phyloP scores from a whole-genome alignment of 345 rosid species.

The Camelina neglecta region DNA sequence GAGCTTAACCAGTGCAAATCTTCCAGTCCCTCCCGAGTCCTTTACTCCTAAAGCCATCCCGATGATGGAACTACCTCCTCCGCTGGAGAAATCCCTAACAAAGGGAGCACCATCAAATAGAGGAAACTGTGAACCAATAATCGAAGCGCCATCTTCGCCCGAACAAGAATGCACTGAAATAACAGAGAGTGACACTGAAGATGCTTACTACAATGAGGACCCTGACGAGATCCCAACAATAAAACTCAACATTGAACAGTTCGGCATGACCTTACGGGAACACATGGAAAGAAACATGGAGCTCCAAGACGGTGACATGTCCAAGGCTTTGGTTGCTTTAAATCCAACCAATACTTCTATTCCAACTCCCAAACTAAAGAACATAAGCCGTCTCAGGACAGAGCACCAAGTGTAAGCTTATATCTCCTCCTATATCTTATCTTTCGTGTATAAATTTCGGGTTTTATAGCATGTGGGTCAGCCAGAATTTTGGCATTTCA shows the following conservation, averaged over 20 bases:
- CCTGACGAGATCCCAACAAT: slow-evolving; percentile 87
- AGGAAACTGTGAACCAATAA: slow-evolving; percentile 61
- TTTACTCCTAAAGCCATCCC: slow-evolving; percentile 48
- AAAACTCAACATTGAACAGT: slow-evolving; percentile 64
- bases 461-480: slow-evolving; percentile 24
- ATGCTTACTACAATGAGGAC: slow-evolving; percentile 58
- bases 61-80: slow-evolving; percentile 53
- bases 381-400: slow-evolving; percentile 79
- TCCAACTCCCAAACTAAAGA: slow-evolving; percentile 79
- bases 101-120: slow-evolving; percentile 27
- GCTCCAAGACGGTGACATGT: slow-evolving; percentile 75
- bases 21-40: slow-evolving; percentile 34
- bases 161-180: slow-evolving; percentile 56
- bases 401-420: slow-evolving; percentile 96
- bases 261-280: slow-evolving; percentile 60
- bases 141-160: slow-evolving; percentile 90
- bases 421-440: slow-evolving; percentile 19
- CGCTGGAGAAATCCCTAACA: slow-evolving; percentile 41
- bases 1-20: slow-evolving; percentile 52
- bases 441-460: slow-evolving; percentile 13
- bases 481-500: background rate
- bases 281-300: slow-evolving; percentile 70
- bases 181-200: slow-evolving; percentile 73
- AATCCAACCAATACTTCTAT: slow-evolving; percentile 62
- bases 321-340: slow-evolving; percentile 89